These are phyloP conservation scores for Fusarium lateritium DNA, from an alignment of 2,329 filamentous ascomycete genomes.

Conservation along the genomic window DNA sequence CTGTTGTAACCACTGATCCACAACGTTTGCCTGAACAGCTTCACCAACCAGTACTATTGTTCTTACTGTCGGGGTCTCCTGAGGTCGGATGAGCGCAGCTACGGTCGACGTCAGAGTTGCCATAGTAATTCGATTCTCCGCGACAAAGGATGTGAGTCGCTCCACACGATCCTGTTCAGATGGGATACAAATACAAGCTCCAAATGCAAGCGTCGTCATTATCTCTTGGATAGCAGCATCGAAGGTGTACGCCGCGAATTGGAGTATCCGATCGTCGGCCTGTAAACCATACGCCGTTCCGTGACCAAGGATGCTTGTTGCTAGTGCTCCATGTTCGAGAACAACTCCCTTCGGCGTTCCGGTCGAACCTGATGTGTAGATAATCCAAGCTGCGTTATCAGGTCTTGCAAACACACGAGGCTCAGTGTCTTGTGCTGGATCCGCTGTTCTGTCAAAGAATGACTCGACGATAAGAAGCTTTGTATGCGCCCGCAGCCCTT, in stretches of 20 bases:
- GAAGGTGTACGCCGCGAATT: conserved; percentile 11
- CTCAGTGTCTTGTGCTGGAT: too few relatives aligned
- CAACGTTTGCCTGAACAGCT: conserved; percentile 11
- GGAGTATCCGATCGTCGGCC: neutral
- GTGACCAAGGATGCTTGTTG: neutral
- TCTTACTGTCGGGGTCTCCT: too few relatives aligned
- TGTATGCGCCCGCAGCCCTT: too few relatives aligned
- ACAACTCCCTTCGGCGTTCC: conserved; percentile 4
- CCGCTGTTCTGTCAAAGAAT: too few relatives aligned
- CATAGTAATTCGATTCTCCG: too few relatives aligned
- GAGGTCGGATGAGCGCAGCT: too few relatives aligned
- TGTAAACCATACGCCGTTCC: neutral
- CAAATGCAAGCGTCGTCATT: neutral
- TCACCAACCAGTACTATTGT: conserved; percentile 2
- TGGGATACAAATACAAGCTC: conserved; percentile 8
- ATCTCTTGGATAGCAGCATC: neutral
- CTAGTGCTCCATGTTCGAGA: neutral
- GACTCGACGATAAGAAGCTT: too few relatives aligned
- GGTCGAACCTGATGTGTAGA: conserved; percentile 3
- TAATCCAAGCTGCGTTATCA: neutral
- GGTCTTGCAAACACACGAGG: too few relatives aligned
- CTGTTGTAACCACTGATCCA: conserved; percentile 9
- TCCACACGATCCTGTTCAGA: neutral
- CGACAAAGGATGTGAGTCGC: too few relatives aligned
- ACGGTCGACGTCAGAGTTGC: too few relatives aligned